Conservation (phyloP, 345 rosid species). For the Hevea brasiliensis region DNA sequence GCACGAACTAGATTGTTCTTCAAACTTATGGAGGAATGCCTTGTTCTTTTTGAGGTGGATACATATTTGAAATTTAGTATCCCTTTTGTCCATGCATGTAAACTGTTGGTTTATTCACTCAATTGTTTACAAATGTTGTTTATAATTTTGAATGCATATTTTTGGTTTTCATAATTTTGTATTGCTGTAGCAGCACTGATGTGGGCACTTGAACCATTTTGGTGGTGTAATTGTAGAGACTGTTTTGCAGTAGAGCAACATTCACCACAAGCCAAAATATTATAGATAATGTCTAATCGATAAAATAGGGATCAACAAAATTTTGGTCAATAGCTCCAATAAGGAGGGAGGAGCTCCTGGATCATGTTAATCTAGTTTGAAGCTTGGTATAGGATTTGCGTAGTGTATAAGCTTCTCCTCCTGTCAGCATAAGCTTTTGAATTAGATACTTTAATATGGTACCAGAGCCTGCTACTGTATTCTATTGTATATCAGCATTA, state of each 20-base stretch:
- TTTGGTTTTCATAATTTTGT: neutral
- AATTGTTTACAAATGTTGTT: neutral
- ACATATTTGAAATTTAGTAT: constrained; percentile 19
- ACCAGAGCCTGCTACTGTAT: neutral
- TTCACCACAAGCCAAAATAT: neutral
- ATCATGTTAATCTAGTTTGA: neutral
- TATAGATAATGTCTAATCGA: neutral
- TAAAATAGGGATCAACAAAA: neutral
- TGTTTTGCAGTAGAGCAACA: neutral
- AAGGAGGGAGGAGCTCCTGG: neutral
- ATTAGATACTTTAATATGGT: neutral
- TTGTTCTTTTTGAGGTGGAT: constrained; percentile 88
- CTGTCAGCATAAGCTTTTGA: neutral
- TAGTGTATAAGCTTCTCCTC: neutral
- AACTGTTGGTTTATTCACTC: neutral
- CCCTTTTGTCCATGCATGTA: constrained; percentile 3
- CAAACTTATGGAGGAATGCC: constrained; percentile 97
- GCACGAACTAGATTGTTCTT: constrained; percentile 96
- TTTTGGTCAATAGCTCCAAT: neutral
- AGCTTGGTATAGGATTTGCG: neutral
- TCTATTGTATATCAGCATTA: neutral
- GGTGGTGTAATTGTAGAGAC: neutral
- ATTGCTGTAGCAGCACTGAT: neutral
- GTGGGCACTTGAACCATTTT: neutral
- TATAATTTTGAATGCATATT: neutral